phyloP scores from a whole-genome alignment of 2,329 filamentous ascomycete species.

The Xylaria arbuscula region DNA sequence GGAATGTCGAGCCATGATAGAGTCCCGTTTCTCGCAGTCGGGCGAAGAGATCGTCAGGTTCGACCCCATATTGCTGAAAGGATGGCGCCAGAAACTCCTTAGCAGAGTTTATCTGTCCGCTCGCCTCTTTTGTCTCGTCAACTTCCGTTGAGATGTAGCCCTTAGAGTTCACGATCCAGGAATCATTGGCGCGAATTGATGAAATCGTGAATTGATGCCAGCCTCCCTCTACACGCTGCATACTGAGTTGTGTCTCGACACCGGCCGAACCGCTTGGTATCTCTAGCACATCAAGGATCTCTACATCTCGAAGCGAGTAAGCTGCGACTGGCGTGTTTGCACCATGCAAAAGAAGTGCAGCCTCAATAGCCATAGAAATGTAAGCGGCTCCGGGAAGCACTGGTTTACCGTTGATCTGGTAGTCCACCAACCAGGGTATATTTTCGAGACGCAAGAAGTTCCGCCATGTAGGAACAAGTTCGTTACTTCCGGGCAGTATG shows the following conservation, averaged over 20 bases:
- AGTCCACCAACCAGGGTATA: slow-evolving; percentile 56
- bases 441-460: slow-evolving; percentile 29
- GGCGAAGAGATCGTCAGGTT: not conserved
- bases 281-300: not conserved
- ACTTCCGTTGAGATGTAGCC: not conserved
- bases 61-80: not conserved
- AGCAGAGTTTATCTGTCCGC: not conserved
- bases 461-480: slow-evolving; percentile 26
- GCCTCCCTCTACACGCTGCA: not conserved
- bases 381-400: slow-evolving; percentile 54
- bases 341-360: slow-evolving; percentile 14
- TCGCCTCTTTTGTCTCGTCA: not conserved
- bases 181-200: not conserved
- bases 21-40: not conserved
- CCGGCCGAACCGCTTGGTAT: not conserved
- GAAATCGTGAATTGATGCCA: slow-evolving; percentile 3
- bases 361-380: slow-evolving; percentile 38
- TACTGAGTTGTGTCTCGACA: not conserved
- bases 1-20: not conserved
- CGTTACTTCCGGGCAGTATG: slow-evolving; percentile 1
- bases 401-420: slow-evolving; percentile 50
- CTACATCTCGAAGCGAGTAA: not conserved
- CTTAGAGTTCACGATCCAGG: not conserved
- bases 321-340: not conserved
- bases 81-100: not conserved